Evolutionary conservation across 1,284 basidiomycete species (phyloP), one percentile per base, ranked within the genome.

Genomic region (Ustilago curta): DNA sequence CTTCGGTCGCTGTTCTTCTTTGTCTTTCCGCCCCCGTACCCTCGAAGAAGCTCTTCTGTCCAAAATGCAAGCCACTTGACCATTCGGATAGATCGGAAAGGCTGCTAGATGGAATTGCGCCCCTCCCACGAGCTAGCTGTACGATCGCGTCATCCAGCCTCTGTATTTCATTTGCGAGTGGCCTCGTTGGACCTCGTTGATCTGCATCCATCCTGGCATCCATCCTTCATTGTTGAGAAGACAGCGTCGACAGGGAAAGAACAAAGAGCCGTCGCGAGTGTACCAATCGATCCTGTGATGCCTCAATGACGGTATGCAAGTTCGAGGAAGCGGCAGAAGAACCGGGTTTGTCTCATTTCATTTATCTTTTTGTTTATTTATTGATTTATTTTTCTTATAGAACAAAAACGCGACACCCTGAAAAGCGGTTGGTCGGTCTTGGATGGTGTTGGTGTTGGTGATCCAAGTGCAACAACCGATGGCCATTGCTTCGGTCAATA

Each of bases 391-490:
- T 27, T 27, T 27, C 1, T 27, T 27, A 21, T 16, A 21, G 25
- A 31, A 47, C 18, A 47, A 8, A 29, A 8, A n/a, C 6, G 18
- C 45, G 6, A 9, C 45, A 47, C 45, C 27, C 45, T 47, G 49
- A 51, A 51, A 35, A 21, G 21, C 31, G 45, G n/a, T n/a, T n/a
- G n/a, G n/a, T n/a, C n/a, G n/a, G 21, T 44, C 27, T 27, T 27
- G n/a, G n/a, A n/a, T n/a, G 27, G 35, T 29, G 25, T 55, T 53
- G 39, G 44, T 58, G 49, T 58, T 64, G 55, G 31, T 59, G 14
- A 51, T 31, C 39, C 57, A 59, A 65, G 49, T 18, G 56, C 29
- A 29, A 27, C 63, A 59, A 66, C 63, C 63, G 63, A 66, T 66
- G 47, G 49, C 29, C 12, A 40, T 18, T 32, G 31, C 31, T 35